Conservation (phyloP, 495 filamentous ascomycete species). For the Sordaria brevicollis region DNA sequence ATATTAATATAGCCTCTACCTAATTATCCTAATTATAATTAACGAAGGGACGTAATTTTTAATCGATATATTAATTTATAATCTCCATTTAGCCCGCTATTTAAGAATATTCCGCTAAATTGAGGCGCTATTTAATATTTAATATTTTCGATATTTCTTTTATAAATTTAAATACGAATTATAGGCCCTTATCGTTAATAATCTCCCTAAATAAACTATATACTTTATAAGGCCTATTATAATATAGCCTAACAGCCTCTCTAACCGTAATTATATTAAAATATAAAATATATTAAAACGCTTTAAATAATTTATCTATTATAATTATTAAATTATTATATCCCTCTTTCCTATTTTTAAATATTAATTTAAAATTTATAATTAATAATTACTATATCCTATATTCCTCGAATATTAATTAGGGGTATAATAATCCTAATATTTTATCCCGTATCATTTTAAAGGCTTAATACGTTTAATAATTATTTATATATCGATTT, state of each 20-base stretch:
- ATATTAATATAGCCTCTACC: neutral
- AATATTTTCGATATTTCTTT: neutral
- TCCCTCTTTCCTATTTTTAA: neutral
- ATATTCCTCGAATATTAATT: neutral
- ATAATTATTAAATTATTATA: neutral
- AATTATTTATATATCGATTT: neutral
- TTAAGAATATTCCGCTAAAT: no score
- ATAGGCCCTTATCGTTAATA: neutral
- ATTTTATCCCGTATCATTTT: neutral
- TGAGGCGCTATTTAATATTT: no score
- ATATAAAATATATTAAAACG: no score
- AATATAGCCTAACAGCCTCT: no score
- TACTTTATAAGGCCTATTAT: neutral
- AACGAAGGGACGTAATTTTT: neutral
- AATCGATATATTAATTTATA: neutral
- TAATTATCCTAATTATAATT: neutral
- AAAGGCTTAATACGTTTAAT: neutral
- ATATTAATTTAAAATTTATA: slow-evolving; percentile 3
- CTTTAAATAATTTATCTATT: no score
- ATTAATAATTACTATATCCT: neutral
- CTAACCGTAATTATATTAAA: no score
- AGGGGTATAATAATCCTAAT: no score
- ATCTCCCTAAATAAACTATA: neutral
- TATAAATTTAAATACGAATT: neutral
- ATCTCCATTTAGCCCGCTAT: neutral